Conservation (phyloP, 106 monocot species). For the Phalaenopsis aphrodite region DNA sequence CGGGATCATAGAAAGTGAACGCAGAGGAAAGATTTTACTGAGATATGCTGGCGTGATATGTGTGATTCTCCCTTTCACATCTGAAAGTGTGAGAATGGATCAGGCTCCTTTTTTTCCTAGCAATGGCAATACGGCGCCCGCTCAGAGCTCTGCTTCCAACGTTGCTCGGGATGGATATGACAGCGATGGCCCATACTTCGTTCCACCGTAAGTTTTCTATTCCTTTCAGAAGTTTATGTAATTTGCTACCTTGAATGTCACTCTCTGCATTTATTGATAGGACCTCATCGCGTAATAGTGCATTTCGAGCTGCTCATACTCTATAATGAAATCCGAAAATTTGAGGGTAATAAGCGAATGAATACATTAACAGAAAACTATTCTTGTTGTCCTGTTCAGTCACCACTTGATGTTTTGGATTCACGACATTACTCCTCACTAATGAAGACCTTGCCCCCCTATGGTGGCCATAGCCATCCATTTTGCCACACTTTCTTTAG, state of each 20-base stretch:
- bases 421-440: too few relatives aligned
- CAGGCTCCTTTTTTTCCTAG: conserved; percentile 34
- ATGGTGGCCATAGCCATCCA: too few relatives aligned
- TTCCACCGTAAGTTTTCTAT: conserved; percentile 66
- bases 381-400: too few relatives aligned
- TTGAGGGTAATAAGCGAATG: too few relatives aligned
- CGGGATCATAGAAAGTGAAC: neutral
- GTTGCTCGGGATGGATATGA: conserved; percentile 68
- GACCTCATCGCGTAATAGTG: too few relatives aligned
- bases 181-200: conserved; percentile 70
- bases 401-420: too few relatives aligned
- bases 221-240: conserved; percentile 2
- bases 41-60: conserved; percentile 17
- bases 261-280: neutral
- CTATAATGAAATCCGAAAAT: too few relatives aligned
- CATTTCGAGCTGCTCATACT: too few relatives aligned
- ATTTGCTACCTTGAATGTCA: neutral
- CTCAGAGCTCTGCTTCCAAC: conserved; percentile 21
- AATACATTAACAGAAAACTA: too few relatives aligned
- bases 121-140: conserved; percentile 57
- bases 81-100: conserved; percentile 28
- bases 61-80: conserved; percentile 16
- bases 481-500: too few relatives aligned
- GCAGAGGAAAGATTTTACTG: neutral
- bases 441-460: too few relatives aligned